phyloP scores from a whole-genome alignment of 495 filamentous ascomycete genomes.

The Hypoxylon subgilvum region DNA sequence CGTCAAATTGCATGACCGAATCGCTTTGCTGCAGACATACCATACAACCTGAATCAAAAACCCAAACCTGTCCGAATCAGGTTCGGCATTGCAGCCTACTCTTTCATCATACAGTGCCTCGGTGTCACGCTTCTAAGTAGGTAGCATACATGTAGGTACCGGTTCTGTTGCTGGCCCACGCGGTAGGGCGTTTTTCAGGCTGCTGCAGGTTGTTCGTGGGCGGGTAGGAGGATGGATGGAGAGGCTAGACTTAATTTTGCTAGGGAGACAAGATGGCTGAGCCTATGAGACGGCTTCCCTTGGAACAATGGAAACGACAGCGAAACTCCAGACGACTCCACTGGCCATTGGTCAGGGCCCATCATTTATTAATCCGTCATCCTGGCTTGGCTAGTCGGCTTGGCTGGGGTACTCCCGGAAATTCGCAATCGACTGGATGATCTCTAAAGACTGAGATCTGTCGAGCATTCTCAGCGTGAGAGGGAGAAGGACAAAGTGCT shows the following conservation, averaged over 20 bases:
- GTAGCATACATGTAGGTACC: too few relatives aligned
- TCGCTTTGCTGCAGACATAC: slow-evolving; percentile 10
- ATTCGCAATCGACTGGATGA: slow-evolving; percentile 40
- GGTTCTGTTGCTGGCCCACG: slow-evolving; percentile 31
- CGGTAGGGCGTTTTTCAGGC: slow-evolving; percentile 38
- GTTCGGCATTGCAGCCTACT: slow-evolving; percentile 13
- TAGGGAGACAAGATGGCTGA: slow-evolving; percentile 36
- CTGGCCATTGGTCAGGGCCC: slow-evolving; percentile 28
- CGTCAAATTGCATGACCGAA: slow-evolving; percentile 26
- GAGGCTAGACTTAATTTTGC: slow-evolving; percentile 36
- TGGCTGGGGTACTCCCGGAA: slow-evolving; percentile 40
- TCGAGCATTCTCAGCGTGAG: slow-evolving; percentile 17
- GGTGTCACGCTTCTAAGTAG: slow-evolving; percentile 12
- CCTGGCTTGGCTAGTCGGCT: slow-evolving; percentile 31
- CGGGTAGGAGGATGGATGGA: slow-evolving; percentile 36
- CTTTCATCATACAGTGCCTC: slow-evolving; percentile 22
- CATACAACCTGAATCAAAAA: slow-evolving; percentile 2
- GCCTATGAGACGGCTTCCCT: slow-evolving; percentile 38
- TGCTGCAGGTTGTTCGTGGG: slow-evolving; percentile 42
- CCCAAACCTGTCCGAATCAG: slow-evolving; percentile 23
- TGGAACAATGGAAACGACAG: slow-evolving; percentile 43
- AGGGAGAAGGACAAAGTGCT: background rate
- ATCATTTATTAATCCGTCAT: slow-evolving; percentile 40
- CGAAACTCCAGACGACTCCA: slow-evolving; percentile 45
- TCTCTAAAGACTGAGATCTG: slow-evolving; percentile 35